Conservation (phyloP, 495 filamentous ascomycete species). For the Penicillium mononematosum region DNA sequence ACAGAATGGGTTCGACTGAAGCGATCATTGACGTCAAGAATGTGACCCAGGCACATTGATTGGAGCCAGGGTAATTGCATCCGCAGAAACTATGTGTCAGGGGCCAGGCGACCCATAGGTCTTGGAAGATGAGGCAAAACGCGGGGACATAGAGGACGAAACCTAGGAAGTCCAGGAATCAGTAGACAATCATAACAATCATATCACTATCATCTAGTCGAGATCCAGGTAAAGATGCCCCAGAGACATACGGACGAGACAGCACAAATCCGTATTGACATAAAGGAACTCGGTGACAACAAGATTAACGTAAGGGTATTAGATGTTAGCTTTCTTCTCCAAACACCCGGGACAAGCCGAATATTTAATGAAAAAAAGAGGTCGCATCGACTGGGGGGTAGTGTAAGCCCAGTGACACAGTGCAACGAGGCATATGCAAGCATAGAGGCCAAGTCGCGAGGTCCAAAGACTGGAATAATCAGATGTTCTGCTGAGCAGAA, state of each 20-base stretch:
- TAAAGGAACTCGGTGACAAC: background rate
- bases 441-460: background rate
- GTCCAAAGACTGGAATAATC: background rate
- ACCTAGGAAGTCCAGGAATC: background rate
- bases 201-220: background rate
- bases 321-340: background rate
- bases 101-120: too few relatives aligned
- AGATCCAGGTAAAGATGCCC: background rate
- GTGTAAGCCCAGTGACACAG: background rate
- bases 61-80: too few relatives aligned
- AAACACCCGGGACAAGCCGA: background rate
- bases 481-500: background rate
- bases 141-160: too few relatives aligned
- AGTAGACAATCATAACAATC: background rate
- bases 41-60: background rate
- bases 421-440: background rate
- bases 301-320: background rate
- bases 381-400: background rate
- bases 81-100: too few relatives aligned
- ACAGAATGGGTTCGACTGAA: too few relatives aligned
- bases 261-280: background rate
- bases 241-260: background rate
- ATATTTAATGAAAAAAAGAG: background rate
- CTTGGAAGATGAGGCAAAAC: too few relatives aligned
- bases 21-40: background rate